Conservation (phyloP, 2,329 filamentous ascomycete genomes). For the Aspergillus pseudotamarii region DNA sequence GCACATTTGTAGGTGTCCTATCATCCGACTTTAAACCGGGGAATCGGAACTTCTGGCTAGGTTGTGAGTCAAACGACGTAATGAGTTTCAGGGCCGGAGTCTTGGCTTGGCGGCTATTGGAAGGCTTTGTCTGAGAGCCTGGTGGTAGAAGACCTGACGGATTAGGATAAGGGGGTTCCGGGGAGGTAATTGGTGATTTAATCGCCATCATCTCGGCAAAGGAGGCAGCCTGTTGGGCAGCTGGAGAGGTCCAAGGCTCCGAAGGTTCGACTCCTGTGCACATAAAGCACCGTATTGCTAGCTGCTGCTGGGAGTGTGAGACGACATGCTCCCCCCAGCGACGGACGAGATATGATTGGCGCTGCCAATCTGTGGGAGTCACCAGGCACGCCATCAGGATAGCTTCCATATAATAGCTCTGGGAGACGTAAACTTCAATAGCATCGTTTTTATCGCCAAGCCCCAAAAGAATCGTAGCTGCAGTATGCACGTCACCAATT, state of each 20-base stretch:
- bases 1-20: conserved; percentile 72
- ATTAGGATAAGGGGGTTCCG: conserved; percentile 60
- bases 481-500: conserved; percentile 86
- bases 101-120: conserved; percentile 66
- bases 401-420: conserved; percentile 89
- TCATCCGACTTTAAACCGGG: conserved; percentile 58
- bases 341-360: conserved; percentile 81
- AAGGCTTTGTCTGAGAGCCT: conserved; percentile 43
- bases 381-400: conserved; percentile 82
- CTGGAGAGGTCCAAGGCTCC: conserved; percentile 86
- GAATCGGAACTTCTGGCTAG: conserved; percentile 62
- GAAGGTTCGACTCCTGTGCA: conserved; percentile 84
- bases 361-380: conserved; percentile 85
- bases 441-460: conserved; percentile 92
- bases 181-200: conserved; percentile 46
- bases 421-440: conserved; percentile 93
- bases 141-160: conserved; percentile 24
- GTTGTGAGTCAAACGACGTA: conserved; percentile 71
- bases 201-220: conserved; percentile 36
- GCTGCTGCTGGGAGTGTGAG: conserved; percentile 80
- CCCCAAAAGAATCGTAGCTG: conserved; percentile 88
- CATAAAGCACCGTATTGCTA: conserved; percentile 90
- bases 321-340: conserved; percentile 96
- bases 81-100: conserved; percentile 86
- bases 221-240: conserved; percentile 64